Evolutionary conservation across 2,329 filamentous ascomycete genomes (phyloP), one percentile per base, ranked within the genome.

Genomic region (Myriosclerotinia curreyana): DNA sequence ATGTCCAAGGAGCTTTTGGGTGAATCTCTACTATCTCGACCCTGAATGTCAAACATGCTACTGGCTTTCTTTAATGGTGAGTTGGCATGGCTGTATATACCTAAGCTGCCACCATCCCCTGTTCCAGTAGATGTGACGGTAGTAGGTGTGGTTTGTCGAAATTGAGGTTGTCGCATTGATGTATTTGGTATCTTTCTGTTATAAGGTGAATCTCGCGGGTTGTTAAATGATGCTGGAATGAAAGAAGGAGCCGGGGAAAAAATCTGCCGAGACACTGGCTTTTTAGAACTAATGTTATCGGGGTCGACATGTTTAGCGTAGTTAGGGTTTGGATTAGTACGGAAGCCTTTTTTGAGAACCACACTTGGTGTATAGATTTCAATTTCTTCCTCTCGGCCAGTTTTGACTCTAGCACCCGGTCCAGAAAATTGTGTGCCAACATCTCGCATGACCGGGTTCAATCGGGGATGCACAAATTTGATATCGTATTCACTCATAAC

Each of bases 401-500:
- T 69, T 8, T 71, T 71, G 2, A 72, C 75, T 15, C 62, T 53
- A 31, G 66, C 56, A 40, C 40, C 51, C 20, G 68, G 65, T 11
- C 65, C 70, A 3, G 85, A 86, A 65, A 89, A 88, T 75, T 98
- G 94, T 0, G 90, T 95, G 7, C 86, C 90, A 1, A 94, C 92
- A 72, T 89, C 85, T 69, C 87, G 81, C 69, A 96, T 90, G 6
- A 90, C 81, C 9, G 89, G 90, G 70, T 96, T 90, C n/a, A 96
- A 84, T 14, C 88, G 84, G 2, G 95, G 95, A 72, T 96, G 92
- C 0, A 99, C 95, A 73, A 89, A 97, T 78, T 99, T 99, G 70
- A 86, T 91, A 74, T 98, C 92, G 74, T 99, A 99, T 77, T 99
- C 95, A 74, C 92, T 88, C 77, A 98, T 82, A 6, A 98, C 94